Conservation (phyloP, 2,329 filamentous ascomycete genomes). For the Ophiostoma triangulosporum region DNA sequence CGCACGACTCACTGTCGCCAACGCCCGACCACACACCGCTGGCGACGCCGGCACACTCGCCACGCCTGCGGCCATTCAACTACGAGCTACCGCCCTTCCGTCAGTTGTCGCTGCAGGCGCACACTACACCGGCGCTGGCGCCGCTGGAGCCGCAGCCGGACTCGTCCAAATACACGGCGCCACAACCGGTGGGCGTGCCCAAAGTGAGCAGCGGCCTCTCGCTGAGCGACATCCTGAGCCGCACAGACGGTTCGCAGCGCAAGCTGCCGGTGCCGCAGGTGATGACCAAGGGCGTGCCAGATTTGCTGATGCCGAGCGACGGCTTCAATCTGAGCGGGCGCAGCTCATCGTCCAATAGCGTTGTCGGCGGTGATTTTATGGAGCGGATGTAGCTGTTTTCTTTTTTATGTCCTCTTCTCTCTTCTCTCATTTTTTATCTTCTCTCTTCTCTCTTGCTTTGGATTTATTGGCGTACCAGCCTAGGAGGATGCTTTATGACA, state of each 20-base stretch:
- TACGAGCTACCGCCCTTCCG: conserved; percentile 76
- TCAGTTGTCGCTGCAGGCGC: conserved; percentile 36
- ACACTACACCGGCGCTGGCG: conserved; percentile 41
- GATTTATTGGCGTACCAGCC: background rate
- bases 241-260: conserved; percentile 71
- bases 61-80: conserved; percentile 68
- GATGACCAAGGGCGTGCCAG: conserved; percentile 70
- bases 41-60: conserved; percentile 88
- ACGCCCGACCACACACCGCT: conserved; percentile 98
- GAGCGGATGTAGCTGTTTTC: conserved; percentile 11
- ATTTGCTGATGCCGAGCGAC: conserved; percentile 56
- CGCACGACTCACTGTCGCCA: conserved; percentile 86
- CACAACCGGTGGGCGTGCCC: conserved; percentile 39
- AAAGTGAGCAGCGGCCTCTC: conserved; percentile 55
- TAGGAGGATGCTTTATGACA: background rate
- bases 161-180: conserved; percentile 23
- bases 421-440: background rate
- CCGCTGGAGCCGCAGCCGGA: conserved; percentile 46
- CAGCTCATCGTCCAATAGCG: conserved; percentile 64
- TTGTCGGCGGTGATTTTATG: conserved; percentile 56
- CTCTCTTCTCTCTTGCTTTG: background rate
- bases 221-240: conserved; percentile 85
- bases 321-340: conserved; percentile 60
- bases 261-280: conserved; percentile 85
- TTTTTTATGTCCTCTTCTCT: background rate